phyloP scores from a whole-genome alignment of 2,329 filamentous ascomycete genomes.

The Alternaria tenuissima region DNA sequence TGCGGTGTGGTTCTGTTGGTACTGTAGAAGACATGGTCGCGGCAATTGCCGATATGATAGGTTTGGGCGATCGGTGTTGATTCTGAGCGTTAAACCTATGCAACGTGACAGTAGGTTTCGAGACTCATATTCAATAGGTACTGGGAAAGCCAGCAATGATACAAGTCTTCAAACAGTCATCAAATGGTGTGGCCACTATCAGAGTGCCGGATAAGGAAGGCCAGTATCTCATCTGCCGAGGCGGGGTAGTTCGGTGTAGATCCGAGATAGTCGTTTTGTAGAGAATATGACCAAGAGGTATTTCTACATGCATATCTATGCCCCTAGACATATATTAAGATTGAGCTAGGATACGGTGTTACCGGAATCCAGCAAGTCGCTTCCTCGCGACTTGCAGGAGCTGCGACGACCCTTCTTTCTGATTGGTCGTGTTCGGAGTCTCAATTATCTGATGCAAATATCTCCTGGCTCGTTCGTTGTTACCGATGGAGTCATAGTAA shows the following conservation, averaged over 20 bases:
- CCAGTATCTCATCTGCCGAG: slow-evolving; percentile 13
- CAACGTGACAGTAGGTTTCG: background rate
- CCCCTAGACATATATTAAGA: background rate
- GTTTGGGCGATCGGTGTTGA: background rate
- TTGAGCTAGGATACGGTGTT: background rate
- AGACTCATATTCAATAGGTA: background rate
- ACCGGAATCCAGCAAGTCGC: slow-evolving; percentile 25
- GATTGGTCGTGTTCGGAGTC: slow-evolving; percentile 19
- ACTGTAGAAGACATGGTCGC: slow-evolving; percentile 12
- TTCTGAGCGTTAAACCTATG: background rate
- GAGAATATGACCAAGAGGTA: slow-evolving; percentile 10
- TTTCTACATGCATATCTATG: background rate
- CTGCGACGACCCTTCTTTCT: slow-evolving; percentile 38
- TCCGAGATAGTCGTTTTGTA: slow-evolving; percentile 20
- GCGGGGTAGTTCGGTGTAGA: slow-evolving; percentile 27
- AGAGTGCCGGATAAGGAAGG: slow-evolving; percentile 23
- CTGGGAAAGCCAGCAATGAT: background rate
- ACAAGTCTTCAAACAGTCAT: background rate
- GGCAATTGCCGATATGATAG: background rate
- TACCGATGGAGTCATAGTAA: slow-evolving; percentile 22
- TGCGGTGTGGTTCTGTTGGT: slow-evolving; percentile 23
- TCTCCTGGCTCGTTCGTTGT: slow-evolving; percentile 23
- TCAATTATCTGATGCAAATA: slow-evolving; percentile 28
- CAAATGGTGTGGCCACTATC: slow-evolving; percentile 11
- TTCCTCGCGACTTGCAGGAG: slow-evolving; percentile 33